phyloP scores from a whole-genome alignment of 495 filamentous ascomycete species.

The Xylaria acuta region DNA sequence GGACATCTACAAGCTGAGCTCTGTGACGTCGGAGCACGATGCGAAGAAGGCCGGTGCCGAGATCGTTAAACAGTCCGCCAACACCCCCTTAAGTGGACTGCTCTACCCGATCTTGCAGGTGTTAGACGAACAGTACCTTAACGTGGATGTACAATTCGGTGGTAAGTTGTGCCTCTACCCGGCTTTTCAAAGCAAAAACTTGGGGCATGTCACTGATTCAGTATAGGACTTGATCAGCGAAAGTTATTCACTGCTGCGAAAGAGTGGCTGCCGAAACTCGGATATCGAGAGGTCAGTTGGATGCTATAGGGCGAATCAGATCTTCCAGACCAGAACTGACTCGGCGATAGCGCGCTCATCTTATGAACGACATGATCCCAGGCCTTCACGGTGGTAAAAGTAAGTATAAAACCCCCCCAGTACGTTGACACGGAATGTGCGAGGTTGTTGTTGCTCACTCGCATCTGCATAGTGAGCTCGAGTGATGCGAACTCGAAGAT shows the following conservation, averaged over 20 bases:
- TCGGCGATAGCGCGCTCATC: conserved; percentile 67
- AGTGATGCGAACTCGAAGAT: conserved; percentile 80
- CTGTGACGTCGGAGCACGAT: conserved; percentile 68
- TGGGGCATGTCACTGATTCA: background rate
- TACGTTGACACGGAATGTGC: too few relatives aligned
- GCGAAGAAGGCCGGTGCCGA: conserved; percentile 89
- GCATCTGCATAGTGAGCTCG: conserved; percentile 45
- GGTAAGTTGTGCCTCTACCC: conserved; percentile 43
- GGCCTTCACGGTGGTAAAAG: conserved; percentile 83
- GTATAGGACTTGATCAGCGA: conserved; percentile 71
- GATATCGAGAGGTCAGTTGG: conserved; percentile 62
- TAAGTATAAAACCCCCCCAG: conserved; percentile 43
- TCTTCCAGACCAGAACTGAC: background rate
- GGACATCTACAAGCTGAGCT: conserved; percentile 72
- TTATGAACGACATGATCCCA: conserved; percentile 91
- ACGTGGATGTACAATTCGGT: conserved; percentile 81
- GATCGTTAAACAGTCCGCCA: conserved; percentile 86
- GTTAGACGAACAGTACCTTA: conserved; percentile 88
- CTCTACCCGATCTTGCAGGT: conserved; percentile 91
- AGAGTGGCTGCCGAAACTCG: conserved; percentile 73
- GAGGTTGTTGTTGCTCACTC: conserved; percentile 2
- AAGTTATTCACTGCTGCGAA: conserved; percentile 88
- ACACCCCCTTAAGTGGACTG: conserved; percentile 76
- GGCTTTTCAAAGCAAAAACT: background rate
- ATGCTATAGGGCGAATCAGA: conserved; percentile 16